phyloP scores from a whole-genome alignment of 108 stramenopile genomes.

The Epithemia pelagica region DNA sequence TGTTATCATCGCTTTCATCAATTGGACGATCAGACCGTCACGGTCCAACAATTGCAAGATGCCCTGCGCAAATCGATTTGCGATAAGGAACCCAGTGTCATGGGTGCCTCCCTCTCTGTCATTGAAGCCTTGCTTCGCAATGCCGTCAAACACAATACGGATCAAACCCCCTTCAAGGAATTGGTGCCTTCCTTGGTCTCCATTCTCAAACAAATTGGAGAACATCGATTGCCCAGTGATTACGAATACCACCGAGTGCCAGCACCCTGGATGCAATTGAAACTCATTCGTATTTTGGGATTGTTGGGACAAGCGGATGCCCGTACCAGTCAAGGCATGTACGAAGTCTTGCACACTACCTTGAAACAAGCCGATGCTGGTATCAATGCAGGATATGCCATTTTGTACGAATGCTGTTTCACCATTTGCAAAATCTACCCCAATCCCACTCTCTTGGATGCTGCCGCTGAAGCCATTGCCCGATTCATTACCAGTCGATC shows the following conservation, averaged over 20 bases:
- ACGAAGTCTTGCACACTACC: constrained; percentile 92
- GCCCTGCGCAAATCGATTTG: constrained; percentile 87
- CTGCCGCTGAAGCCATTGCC: constrained; percentile 89
- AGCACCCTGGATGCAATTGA: constrained; percentile 99
- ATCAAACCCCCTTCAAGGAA: constrained; percentile 82
- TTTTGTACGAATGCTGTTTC: constrained; percentile 94
- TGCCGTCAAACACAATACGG: constrained; percentile 15
- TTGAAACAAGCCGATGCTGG: constrained; percentile 97
- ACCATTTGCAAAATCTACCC: constrained; percentile 97
- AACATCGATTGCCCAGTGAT: constrained; percentile 94
- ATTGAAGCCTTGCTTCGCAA: constrained; percentile 68
- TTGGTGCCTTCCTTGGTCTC: constrained; percentile 88
- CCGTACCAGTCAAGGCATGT: constrained; percentile 83
- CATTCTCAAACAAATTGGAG: constrained; percentile 96
- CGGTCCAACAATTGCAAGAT: constrained; percentile 70
- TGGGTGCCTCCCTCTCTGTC: constrained; percentile 90
- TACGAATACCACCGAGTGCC: constrained; percentile 99
- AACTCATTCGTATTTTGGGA: constrained; percentile 88
- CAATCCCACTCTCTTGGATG: constrained; percentile 91
- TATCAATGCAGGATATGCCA: constrained; percentile 98
- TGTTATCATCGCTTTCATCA: constrained; percentile 89
- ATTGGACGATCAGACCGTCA: constrained; percentile 73
- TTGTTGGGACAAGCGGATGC: constrained; percentile 86
- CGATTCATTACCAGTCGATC: constrained; percentile 85
- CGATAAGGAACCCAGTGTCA: constrained; percentile 95